Evolutionary conservation across 1,284 basidiomycete species (phyloP).

Genomic region (Leccinum subfulvum): DNA sequence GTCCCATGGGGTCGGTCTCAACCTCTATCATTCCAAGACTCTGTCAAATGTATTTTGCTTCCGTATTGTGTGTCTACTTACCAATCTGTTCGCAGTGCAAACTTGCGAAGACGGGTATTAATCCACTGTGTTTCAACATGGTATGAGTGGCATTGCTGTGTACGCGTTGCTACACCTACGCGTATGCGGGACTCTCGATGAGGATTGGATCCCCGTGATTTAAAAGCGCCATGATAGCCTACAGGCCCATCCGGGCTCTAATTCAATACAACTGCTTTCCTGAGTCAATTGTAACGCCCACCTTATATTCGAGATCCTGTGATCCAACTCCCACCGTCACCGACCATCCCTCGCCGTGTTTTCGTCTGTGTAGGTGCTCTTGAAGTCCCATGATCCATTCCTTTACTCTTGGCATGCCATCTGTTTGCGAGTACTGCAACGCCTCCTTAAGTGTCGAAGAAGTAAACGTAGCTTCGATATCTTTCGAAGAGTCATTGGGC

Average conservation of each 20-base stretch:
- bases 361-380: conserved; percentile 2
- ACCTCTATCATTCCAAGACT: conserved; percentile 51
- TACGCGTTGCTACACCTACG: background rate
- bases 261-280: background rate
- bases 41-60: background rate
- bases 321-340: conserved; percentile 3
- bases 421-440: conserved; percentile 1
- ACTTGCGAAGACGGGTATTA: conserved; percentile 57
- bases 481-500: conserved; percentile 1
- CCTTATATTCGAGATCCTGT: conserved; percentile 3
- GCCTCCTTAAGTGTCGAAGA: conserved; percentile 1
- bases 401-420: background rate
- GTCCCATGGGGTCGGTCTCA: conserved; percentile 71
- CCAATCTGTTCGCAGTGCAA: conserved; percentile 62
- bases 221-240: conserved; percentile 6
- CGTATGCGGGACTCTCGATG: conserved; percentile 2
- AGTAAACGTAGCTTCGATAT: background rate
- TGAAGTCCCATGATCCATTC: conserved; percentile 7
- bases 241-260: background rate
- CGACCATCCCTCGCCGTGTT: conserved; percentile 1
- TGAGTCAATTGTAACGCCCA: background rate
- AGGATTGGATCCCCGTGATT: background rate
- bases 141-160: background rate
- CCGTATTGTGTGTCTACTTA: conserved; percentile 28
- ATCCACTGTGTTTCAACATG: conserved; percentile 41